Evolutionary conservation across 192 early-diverging fungal species (phyloP).

Genomic region (Dispira simplex): DNA sequence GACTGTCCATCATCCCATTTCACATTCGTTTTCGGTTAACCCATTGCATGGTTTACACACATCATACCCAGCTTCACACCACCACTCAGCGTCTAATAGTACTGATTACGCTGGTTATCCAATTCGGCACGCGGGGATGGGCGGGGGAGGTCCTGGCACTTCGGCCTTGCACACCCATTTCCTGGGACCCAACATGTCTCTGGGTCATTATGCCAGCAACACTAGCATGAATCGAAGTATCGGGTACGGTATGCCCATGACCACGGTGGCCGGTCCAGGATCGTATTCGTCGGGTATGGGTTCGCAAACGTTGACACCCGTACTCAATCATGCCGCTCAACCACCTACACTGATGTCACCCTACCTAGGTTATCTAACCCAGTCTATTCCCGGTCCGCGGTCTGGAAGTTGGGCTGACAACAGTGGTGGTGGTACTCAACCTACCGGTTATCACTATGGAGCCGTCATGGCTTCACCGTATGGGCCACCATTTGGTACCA

Average conservation of each 20-base stretch:
- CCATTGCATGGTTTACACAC: not conserved
- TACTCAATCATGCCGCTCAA: too few relatives aligned
- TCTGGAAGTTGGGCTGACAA: too few relatives aligned
- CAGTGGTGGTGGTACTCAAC: too few relatives aligned
- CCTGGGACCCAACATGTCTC: too few relatives aligned
- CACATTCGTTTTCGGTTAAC: not conserved
- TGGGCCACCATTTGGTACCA: too few relatives aligned
- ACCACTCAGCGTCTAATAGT: not conserved
- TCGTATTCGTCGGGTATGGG: too few relatives aligned
- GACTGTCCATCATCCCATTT: not conserved
- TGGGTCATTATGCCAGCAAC: not conserved
- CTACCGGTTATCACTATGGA: too few relatives aligned
- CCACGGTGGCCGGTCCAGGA: not conserved
- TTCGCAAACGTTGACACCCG: too few relatives aligned
- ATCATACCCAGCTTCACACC: not conserved
- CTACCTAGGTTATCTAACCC: too few relatives aligned
- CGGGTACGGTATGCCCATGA: constrained; percentile 2
- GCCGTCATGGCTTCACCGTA: too few relatives aligned
- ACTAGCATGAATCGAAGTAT: not conserved
- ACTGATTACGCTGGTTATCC: not conserved
- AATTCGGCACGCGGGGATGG: not conserved
- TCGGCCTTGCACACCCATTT: not conserved
- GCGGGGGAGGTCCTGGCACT: constrained; percentile 1
- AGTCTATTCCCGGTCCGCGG: too few relatives aligned
- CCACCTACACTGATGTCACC: too few relatives aligned